Evolutionary conservation across 2,329 filamentous ascomycete species (phyloP).

Genomic region (Tolypocladium inflatum): DNA sequence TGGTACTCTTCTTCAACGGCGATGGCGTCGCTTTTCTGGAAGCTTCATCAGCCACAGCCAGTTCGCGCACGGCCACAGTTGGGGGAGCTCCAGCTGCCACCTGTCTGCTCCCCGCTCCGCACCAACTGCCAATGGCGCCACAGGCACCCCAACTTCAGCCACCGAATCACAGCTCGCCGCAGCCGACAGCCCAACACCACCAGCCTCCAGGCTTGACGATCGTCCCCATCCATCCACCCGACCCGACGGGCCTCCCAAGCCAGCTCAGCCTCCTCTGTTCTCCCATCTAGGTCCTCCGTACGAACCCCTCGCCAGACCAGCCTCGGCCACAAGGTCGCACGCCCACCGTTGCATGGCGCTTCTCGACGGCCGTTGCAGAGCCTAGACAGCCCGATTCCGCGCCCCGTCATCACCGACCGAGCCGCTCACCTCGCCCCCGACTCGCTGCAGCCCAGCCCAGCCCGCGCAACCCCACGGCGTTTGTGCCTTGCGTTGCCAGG

Average conservation of each 20-base stretch:
- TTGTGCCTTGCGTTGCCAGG: background rate
- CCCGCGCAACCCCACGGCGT: background rate
- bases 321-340: background rate
- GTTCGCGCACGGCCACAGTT: background rate
- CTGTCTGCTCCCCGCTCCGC: background rate
- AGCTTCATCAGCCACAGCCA: background rate
- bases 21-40: background rate
- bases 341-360: background rate
- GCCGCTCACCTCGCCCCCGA: background rate
- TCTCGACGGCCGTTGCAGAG: background rate
- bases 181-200: background rate
- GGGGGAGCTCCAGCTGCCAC: background rate
- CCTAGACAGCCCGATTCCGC: background rate
- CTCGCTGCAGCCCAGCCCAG: background rate
- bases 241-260: background rate
- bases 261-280: background rate
- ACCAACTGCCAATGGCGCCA: background rate
- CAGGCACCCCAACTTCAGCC: slow-evolving; percentile 1
- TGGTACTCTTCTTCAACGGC: background rate
- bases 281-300: too few relatives aligned
- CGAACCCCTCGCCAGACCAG: background rate
- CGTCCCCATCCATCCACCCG: background rate
- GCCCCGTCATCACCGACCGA: background rate
- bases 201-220: background rate
- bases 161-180: slow-evolving; percentile 6